These are phyloP conservation scores for Geotrichum bryndzae DNA, from an alignment of 1,139 yeast species.

Conservation along the genomic window DNA sequence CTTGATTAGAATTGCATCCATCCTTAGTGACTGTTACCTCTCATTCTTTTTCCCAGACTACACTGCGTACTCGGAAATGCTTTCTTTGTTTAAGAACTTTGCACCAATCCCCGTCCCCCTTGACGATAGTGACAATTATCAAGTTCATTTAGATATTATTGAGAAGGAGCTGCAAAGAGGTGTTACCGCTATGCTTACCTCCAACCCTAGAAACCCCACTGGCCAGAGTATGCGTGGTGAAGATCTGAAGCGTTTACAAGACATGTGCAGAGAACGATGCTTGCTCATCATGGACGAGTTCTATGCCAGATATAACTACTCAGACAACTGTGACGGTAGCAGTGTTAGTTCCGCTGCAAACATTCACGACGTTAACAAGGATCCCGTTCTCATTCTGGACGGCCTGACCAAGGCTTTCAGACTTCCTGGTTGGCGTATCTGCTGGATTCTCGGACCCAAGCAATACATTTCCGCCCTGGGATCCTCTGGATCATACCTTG, in stretches of 20 bases:
- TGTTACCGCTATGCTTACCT: slow-evolving; percentile 53
- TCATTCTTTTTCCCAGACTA: slow-evolving; percentile 64
- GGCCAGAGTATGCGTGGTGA: slow-evolving; percentile 52
- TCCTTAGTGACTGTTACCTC: slow-evolving; percentile 54
- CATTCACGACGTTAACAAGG: slow-evolving; percentile 53
- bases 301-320: slow-evolving; percentile 58
- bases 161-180: slow-evolving; percentile 55
- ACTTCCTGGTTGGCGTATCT: slow-evolving; percentile 65
- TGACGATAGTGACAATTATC: slow-evolving; percentile 55
- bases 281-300: slow-evolving; percentile 64
- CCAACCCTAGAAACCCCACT: slow-evolving; percentile 65
- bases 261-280: slow-evolving; percentile 53
- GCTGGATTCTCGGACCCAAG: slow-evolving; percentile 66
- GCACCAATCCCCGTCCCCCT: slow-evolving; percentile 65
- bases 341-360: slow-evolving; percentile 52
- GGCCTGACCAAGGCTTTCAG: slow-evolving; percentile 63
- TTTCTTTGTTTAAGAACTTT: slow-evolving; percentile 58
- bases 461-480: slow-evolving; percentile 54
- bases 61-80: slow-evolving; percentile 70
- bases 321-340: slow-evolving; percentile 52
- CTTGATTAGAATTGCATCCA: slow-evolving; percentile 59
- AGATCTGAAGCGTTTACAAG: slow-evolving; percentile 50
- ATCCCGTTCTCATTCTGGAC: slow-evolving; percentile 58
- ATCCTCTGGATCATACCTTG: slow-evolving; percentile 59
- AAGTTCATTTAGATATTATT: slow-evolving; percentile 52